Conservation (phyloP, 805 yeast species). For the Teunomyces stri region DNA sequence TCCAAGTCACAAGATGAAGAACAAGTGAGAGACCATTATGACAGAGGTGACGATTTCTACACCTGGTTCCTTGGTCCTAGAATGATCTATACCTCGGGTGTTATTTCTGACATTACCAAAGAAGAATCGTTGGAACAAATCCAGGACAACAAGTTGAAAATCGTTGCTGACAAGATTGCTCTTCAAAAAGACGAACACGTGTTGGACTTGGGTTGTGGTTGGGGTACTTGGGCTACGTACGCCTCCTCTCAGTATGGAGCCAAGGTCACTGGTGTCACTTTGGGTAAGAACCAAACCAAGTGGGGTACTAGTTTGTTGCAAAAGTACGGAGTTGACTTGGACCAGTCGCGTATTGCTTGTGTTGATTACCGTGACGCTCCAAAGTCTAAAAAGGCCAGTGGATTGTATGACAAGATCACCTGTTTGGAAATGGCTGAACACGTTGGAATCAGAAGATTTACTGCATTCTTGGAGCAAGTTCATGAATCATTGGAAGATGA, state of each 20-base stretch:
- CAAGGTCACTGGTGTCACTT: conserved; percentile 81
- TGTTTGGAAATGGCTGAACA: conserved; percentile 96
- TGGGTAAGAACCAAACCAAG: conserved; percentile 86
- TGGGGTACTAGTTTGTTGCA: conserved; percentile 76
- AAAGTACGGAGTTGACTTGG: conserved; percentile 62
- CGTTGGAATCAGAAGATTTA: conserved; percentile 85
- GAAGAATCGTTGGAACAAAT: conserved; percentile 73
- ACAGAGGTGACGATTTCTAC: conserved; percentile 94
- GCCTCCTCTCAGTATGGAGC: conserved; percentile 85
- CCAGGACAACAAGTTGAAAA: conserved; percentile 86
- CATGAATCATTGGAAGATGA: conserved; percentile 88
- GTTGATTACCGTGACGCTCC: conserved; percentile 92
- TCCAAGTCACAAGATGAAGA: conserved; percentile 94
- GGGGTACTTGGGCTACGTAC: conserved; percentile 90
- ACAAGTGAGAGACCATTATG: conserved; percentile 93
- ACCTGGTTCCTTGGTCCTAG: conserved; percentile 92
- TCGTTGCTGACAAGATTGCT: conserved; percentile 84
- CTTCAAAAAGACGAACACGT: conserved; percentile 69
- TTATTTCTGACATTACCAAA: conserved; percentile 56
- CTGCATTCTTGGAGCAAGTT: conserved; percentile 73
- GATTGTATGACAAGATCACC: conserved; percentile 77
- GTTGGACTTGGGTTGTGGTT: conserved; percentile 90
- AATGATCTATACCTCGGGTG: conserved; percentile 90
- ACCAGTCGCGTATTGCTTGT: conserved; percentile 78
- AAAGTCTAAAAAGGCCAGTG: conserved; percentile 45